These are phyloP conservation scores for Mortierella sp. DNA, from an alignment of 371 early-diverging fungal genomes.

Conservation along the genomic window DNA sequence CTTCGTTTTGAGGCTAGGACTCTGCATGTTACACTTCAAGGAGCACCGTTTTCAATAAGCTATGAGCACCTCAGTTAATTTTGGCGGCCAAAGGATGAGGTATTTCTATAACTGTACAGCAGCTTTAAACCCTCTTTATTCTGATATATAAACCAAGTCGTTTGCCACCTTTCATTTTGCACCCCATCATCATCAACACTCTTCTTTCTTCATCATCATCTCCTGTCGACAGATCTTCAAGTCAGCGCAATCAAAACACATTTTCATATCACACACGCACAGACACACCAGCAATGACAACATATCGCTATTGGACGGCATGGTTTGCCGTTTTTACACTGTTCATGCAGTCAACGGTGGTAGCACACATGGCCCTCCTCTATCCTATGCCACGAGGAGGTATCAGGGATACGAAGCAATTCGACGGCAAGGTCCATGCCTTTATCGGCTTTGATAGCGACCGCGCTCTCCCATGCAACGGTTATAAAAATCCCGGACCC, in stretches of 20 bases:
- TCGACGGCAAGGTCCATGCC: constrained; percentile 27
- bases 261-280: no score
- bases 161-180: no score
- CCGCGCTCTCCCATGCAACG: constrained; percentile 34
- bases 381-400: constrained; percentile 36
- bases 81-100: no score
- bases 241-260: no score
- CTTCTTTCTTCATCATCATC: no score
- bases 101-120: not conserved
- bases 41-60: no score
- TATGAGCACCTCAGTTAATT: no score
- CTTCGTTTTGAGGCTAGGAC: not conserved
- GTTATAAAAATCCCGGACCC: constrained; percentile 27
- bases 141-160: constrained; percentile 9
- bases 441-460: constrained; percentile 23
- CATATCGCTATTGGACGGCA: constrained; percentile 5
- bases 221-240: no score
- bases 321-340: not conserved
- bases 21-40: no score
- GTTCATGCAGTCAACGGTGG: not conserved
- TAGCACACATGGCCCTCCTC: constrained; percentile 37
- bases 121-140: not conserved
- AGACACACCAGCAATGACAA: constrained; percentile 1
- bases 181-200: no score
- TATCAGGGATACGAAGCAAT: constrained; percentile 11